Conservation (phyloP, 495 filamentous ascomycete genomes). For the Clavariopsis aquatica region DNA sequence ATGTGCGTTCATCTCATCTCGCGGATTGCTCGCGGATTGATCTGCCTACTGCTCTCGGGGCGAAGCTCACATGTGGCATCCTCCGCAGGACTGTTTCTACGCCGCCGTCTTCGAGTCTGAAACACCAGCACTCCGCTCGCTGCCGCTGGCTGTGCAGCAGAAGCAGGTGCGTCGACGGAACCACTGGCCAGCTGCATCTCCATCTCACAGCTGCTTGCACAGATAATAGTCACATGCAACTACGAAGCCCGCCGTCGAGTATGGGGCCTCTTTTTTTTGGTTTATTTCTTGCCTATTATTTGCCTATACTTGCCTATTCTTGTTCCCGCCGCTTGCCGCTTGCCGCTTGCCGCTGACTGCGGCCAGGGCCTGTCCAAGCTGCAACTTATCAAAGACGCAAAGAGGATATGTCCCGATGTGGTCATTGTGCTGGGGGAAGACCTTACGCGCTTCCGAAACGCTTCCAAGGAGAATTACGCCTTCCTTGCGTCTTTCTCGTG, state of each 20-base stretch:
- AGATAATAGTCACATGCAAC: constrained; percentile 90
- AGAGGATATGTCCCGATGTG: constrained; percentile 76
- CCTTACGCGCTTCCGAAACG: constrained; percentile 79
- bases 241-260: constrained; percentile 71
- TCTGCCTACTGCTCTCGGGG: background rate
- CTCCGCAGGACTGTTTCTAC: constrained; percentile 81
- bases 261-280: no score
- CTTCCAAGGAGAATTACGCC: constrained; percentile 74
- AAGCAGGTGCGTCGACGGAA: constrained; percentile 56
- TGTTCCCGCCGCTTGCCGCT: no score
- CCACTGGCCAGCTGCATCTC: background rate
- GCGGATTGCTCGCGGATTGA: background rate
- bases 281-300: no score
- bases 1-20: constrained; percentile 15
- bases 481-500: constrained; percentile 70
- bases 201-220: background rate
- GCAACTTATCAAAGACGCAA: constrained; percentile 78
- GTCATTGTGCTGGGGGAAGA: constrained; percentile 87
- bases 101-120: constrained; percentile 83
- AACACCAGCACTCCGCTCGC: constrained; percentile 67
- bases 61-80: constrained; percentile 1
- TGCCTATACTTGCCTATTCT: no score
- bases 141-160: constrained; percentile 75
- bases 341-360: no score
- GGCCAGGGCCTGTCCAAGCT: constrained; percentile 75